These are phyloP conservation scores for Pleurotus pulmonarius DNA, from an alignment of 768 basidiomycete species.

Conservation along the genomic window DNA sequence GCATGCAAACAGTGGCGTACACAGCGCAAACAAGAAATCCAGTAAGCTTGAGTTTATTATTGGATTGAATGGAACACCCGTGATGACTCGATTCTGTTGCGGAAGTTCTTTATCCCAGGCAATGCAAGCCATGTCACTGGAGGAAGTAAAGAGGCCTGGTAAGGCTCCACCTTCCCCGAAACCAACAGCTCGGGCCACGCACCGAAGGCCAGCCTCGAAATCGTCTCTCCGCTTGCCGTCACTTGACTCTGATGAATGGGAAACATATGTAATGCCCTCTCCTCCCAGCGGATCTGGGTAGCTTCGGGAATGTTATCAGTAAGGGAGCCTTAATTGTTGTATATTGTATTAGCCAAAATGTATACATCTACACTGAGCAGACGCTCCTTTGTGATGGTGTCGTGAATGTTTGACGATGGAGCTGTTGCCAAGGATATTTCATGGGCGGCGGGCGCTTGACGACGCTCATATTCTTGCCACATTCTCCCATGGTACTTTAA, in stretches of 20 bases:
- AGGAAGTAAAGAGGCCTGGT: conserved; percentile 15
- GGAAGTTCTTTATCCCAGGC: conserved; percentile 36
- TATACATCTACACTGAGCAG: neutral
- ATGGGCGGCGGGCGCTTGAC: neutral
- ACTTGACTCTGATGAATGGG: conserved; percentile 50
- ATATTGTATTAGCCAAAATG: neutral
- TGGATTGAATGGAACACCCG: conserved; percentile 1
- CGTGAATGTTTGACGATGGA: neutral
- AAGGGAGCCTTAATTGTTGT: neutral
- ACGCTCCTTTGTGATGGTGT: neutral
- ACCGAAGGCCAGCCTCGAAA: conserved; percentile 14
- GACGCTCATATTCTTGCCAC: no score
- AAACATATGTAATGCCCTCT: conserved; percentile 45
- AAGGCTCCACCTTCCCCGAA: conserved; percentile 2
- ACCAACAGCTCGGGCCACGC: conserved; percentile 8
- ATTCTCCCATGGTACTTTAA: no score
- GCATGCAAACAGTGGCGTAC: conserved; percentile 73
- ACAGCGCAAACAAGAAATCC: conserved; percentile 67
- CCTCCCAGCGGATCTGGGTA: conserved; percentile 19
- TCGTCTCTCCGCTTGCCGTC: conserved; percentile 39
- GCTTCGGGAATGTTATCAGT: no score
- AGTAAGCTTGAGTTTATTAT: conserved; percentile 39
- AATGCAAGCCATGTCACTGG: conserved; percentile 13
- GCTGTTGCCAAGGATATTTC: neutral
- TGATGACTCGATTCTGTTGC: conserved; percentile 8